These are phyloP conservation scores for Graphilbum sp. DNA, from an alignment of 2,329 filamentous ascomycete genomes.

Conservation along the genomic window DNA sequence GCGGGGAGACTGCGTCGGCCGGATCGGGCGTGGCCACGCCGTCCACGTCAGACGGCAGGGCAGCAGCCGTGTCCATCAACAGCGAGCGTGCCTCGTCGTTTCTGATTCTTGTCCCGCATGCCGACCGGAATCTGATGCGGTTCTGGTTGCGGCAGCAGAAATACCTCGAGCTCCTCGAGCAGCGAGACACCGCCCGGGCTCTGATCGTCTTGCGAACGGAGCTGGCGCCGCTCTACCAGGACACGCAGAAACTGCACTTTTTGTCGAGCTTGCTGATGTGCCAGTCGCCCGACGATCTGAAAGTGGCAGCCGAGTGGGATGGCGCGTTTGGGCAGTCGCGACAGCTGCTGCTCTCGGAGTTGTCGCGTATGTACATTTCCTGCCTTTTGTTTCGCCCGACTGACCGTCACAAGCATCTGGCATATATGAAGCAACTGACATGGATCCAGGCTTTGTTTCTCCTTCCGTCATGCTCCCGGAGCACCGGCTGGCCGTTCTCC, in stretches of 20 bases:
- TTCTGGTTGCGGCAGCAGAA: constrained; percentile 89
- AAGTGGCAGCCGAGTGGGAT: constrained; percentile 67
- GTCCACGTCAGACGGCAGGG: not conserved
- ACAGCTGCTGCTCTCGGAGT: constrained; percentile 55
- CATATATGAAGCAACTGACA: no score
- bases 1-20: not conserved
- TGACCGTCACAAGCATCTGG: no score
- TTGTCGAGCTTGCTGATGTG: constrained; percentile 90
- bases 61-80: not conserved
- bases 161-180: constrained; percentile 78
- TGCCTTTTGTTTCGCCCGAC: no score
- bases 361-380: constrained; percentile 44
- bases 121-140: constrained; percentile 63
- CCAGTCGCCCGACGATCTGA: constrained; percentile 58
- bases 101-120: constrained; percentile 57
- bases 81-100: constrained; percentile 21
- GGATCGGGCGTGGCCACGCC: not conserved
- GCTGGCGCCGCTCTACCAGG: constrained; percentile 70
- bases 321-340: constrained; percentile 63
- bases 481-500: constrained; percentile 63
- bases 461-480: constrained; percentile 95
- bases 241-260: constrained; percentile 60
- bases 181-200: constrained; percentile 54
- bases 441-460: constrained; percentile 56
- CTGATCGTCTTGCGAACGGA: constrained; percentile 75